phyloP scores from a whole-genome alignment of 148 eudicot genomes.

The Nyssa sinensis region DNA sequence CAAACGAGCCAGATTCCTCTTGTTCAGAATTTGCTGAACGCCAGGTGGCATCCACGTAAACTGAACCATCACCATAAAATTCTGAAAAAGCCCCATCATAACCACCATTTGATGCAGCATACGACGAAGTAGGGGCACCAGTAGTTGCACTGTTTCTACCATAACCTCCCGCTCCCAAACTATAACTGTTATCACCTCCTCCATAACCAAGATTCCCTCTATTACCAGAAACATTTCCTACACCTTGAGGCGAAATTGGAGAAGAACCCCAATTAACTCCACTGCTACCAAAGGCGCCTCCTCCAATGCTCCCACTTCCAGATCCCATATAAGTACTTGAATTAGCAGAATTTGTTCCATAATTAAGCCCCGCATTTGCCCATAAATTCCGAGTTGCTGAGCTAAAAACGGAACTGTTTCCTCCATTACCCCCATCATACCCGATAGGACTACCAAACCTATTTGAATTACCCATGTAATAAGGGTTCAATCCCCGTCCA shows the following conservation, averaged over 20 bases:
- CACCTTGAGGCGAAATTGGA: conserved; percentile 41
- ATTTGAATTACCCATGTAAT: conserved; percentile 43
- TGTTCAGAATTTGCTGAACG: conserved; percentile 45
- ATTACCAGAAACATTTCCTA: conserved; percentile 31
- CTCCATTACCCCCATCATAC: conserved; percentile 47
- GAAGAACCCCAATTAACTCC: conserved; percentile 51
- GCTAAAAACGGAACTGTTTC: conserved; percentile 48
- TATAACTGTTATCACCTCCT: conserved; percentile 38
- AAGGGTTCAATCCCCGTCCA: conserved; percentile 54
- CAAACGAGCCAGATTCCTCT: conserved; percentile 44
- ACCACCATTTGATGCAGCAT: conserved; percentile 42
- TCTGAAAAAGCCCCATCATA: conserved; percentile 49
- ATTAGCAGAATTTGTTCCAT: conserved; percentile 40
- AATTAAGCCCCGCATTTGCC: conserved; percentile 48
- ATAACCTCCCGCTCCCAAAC: conserved; percentile 42
- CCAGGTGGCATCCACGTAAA: conserved; percentile 56
- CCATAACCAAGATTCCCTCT: conserved; percentile 42
- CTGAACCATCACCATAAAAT: conserved; percentile 45
- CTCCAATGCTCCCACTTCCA: conserved; percentile 33
- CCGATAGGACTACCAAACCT: conserved; percentile 40
- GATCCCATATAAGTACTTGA: conserved; percentile 38
- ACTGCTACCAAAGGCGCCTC: conserved; percentile 32
- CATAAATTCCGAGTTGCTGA: conserved; percentile 43
- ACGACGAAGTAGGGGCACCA: conserved; percentile 36
- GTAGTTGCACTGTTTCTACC: conserved; percentile 45